Evolutionary conservation across 2,329 filamentous ascomycete genomes (phyloP), one percentile per base, ranked within the genome.

Genomic region (Cadophora malorum): DNA sequence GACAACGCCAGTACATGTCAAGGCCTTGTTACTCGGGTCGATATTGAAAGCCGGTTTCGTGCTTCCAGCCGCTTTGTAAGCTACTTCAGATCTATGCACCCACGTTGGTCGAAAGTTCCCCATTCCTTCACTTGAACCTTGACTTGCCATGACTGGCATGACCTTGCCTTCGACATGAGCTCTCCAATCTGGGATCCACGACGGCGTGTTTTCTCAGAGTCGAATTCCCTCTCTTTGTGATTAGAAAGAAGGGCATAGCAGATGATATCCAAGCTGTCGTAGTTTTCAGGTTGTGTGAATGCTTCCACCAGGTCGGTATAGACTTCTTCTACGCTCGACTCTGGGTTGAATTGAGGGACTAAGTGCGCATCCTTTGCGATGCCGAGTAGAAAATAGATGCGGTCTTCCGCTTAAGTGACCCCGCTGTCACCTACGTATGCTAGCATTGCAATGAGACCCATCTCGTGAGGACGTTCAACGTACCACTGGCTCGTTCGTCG

Each of bases 401-500:
- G 23, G 16, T 53, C 50, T 31, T 53, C 50, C 7, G 50, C 23
- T 14, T 31, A 31, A 12, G 50, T 28, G 0, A 53, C 50, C 16
- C 50, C 50, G 23, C 50, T 53, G 23, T 53, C 50, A 7, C 50
- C 50, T 2, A 53, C 50, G 5, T 53, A 31, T 2, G 50, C 50
- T 28, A 53, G 23, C 23, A 53, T 53, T 14, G 50, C 50, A 12
- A 53, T 10, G 12, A 53, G 23, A 16, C 50, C 50, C 50, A 53
- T 53, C 16, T 31, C 50, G 23, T 31, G 12, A 16, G 14, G 14
- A 10, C 50, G 50, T 28, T 53, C 50, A 16, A 16, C 4, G 21
- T 53, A 53, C 50, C 50, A 53, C 19, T 31, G 50, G 14, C 50
- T 53, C 23, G 28, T 53, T 12, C 50, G 50, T 16, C 50, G 50